These are phyloP conservation scores for Teratosphaeriaceae sp. DNA, from an alignment of 2,329 filamentous ascomycete genomes.

Conservation along the genomic window DNA sequence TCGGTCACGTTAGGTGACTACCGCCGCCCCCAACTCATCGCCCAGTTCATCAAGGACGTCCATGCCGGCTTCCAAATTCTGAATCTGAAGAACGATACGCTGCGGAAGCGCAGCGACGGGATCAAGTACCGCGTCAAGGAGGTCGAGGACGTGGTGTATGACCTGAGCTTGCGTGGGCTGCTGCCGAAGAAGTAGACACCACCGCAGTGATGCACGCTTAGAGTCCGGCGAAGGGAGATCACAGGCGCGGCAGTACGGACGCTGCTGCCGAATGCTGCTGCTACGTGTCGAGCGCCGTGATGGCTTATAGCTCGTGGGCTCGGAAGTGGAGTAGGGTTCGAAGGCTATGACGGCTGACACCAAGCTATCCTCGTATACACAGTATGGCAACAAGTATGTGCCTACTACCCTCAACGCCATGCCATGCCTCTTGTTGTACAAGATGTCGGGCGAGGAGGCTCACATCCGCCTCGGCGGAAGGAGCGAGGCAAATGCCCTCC, in stretches of 20 bases:
- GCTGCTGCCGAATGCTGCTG: no score
- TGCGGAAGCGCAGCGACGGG: constrained; percentile 81
- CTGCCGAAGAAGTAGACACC: constrained; percentile 13
- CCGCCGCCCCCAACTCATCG: constrained; percentile 76
- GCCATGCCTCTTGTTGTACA: constrained; percentile 2
- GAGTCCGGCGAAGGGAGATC: no score
- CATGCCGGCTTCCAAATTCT: constrained; percentile 95
- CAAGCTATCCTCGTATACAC: not conserved
- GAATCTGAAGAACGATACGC: constrained; percentile 91
- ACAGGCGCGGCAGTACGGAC: no score
- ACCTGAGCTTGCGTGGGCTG: constrained; percentile 79
- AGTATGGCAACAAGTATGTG: not conserved
- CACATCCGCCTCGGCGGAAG: not conserved
- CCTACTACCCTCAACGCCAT: not conserved
- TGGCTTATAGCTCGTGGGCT: no score
- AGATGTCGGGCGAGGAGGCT: not conserved
- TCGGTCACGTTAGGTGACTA: constrained; percentile 89
- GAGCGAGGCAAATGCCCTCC: not conserved
- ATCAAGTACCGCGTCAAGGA: constrained; percentile 98
- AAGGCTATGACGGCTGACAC: no score
- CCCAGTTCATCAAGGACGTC: constrained; percentile 87
- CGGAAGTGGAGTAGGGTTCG: no score
- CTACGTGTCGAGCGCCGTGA: no score
- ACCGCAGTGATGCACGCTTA: no score
- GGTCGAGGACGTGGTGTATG: constrained; percentile 96